A percentile compares a stretch with the other conserved stretches of the same genome.
Evolutionary conservation across 192 early-diverging fungal species (phyloP).

Genomic region (Kappamyces sp.): DNA sequence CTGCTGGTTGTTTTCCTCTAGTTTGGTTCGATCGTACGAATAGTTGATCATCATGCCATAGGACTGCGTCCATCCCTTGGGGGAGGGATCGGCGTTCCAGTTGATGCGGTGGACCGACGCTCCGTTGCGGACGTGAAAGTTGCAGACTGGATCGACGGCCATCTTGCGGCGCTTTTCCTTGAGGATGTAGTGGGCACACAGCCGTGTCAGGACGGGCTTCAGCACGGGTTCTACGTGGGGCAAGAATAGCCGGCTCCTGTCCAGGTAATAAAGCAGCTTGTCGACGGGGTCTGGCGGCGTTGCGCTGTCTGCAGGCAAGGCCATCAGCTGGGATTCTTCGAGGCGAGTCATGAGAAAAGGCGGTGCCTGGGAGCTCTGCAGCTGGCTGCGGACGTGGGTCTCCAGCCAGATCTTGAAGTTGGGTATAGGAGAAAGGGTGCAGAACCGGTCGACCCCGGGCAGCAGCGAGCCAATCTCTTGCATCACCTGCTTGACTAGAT

Average conservation of each 20-base stretch:
- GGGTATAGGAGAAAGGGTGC: constrained; percentile 87
- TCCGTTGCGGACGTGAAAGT: constrained; percentile 94
- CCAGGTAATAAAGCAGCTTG: neutral
- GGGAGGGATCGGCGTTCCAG: constrained; percentile 81
- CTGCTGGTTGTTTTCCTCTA: constrained; percentile 76
- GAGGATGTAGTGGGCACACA: constrained; percentile 60
- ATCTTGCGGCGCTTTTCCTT: constrained; percentile 57
- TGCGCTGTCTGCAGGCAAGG: no score
- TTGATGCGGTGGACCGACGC: constrained; percentile 82
- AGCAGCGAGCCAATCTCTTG: constrained; percentile 63
- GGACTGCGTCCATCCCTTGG: constrained; percentile 72
- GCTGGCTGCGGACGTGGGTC: constrained; percentile 14
- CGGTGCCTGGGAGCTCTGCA: no score
- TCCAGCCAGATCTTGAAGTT: constrained; percentile 78
- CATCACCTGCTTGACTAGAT: constrained; percentile 77
- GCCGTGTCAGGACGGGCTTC: constrained; percentile 52
- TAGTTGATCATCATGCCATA: constrained; percentile 96
- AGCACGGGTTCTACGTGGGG: constrained; percentile 28
- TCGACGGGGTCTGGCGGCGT: no score
- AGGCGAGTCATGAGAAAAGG: no score
- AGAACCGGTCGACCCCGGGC: constrained; percentile 71
- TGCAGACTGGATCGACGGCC: constrained; percentile 83
- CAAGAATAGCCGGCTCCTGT: neutral
- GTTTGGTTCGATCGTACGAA: constrained; percentile 66
- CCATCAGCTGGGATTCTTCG: no score